phyloP scores from a whole-genome alignment of 1,284 basidiomycete genomes.

The Irpex rosettiformis region DNA sequence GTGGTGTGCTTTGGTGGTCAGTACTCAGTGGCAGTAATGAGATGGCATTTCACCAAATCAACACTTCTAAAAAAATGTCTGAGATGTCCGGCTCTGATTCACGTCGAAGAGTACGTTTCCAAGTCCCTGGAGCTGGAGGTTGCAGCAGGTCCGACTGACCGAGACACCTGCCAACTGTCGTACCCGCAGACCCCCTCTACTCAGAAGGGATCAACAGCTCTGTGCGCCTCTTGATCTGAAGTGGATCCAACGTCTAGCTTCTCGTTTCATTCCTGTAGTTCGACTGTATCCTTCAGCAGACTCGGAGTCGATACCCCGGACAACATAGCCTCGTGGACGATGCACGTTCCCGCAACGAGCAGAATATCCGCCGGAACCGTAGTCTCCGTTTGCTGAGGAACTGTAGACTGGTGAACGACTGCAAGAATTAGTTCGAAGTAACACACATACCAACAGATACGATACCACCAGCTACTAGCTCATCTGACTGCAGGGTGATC shows the following conservation, averaged over 20 bases:
- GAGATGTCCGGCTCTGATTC: too few species aligned
- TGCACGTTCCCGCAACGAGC: slow-evolving; percentile 83
- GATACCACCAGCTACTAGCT: slow-evolving; percentile 87
- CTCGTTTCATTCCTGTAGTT: slow-evolving; percentile 76
- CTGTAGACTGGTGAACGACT: slow-evolving; percentile 29
- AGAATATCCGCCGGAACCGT: slow-evolving; percentile 90
- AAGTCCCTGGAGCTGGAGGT: too few species aligned
- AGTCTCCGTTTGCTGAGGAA: slow-evolving; percentile 79
- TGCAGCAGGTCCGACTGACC: too few species aligned
- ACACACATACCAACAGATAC: slow-evolving; percentile 72
- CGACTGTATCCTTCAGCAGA: slow-evolving; percentile 88
- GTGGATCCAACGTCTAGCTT: slow-evolving; percentile 81
- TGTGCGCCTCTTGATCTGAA: too few species aligned
- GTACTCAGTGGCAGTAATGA: too few species aligned
- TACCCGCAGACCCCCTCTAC: too few species aligned
- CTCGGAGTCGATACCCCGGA: slow-evolving; percentile 97
- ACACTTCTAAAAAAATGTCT: too few species aligned
- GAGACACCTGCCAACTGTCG: too few species aligned
- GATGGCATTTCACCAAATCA: too few species aligned
- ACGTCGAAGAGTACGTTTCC: too few species aligned
- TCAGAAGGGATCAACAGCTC: too few species aligned
- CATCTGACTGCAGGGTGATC: slow-evolving; percentile 76
- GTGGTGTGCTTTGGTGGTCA: too few species aligned
- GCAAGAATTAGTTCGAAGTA: not conserved
- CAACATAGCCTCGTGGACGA: slow-evolving; percentile 97